Percentiles rank a stretch among this genome's conserved stretches.
Evolutionary conservation across 129 eudicot genomes (phyloP).

Genomic region (Tagetes patula): DNA sequence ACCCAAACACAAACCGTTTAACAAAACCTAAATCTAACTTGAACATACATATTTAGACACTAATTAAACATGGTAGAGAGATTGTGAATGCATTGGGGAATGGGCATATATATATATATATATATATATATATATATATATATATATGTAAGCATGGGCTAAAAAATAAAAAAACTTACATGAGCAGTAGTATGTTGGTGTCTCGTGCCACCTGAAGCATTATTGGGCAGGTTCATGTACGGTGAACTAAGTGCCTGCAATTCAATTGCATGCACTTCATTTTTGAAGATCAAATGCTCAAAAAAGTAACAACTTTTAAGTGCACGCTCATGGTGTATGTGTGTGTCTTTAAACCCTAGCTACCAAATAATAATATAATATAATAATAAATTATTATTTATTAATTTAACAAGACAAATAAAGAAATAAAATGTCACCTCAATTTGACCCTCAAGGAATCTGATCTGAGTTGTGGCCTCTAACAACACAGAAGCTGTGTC

Average conservation of each 20-base stretch:
- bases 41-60: neutral
- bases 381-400: neutral
- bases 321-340: constrained; percentile 36
- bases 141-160: constrained; percentile 22
- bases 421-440: constrained; percentile 51
- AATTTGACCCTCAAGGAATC: constrained; percentile 93
- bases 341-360: constrained; percentile 23
- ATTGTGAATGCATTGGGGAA: constrained; percentile 38
- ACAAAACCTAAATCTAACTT: neutral
- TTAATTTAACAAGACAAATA: neutral
- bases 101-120: constrained; percentile 25
- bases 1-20: too few species aligned
- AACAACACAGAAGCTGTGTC: constrained; percentile 96
- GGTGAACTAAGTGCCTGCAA: constrained; percentile 82
- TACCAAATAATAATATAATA: neutral
- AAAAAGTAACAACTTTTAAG: constrained; percentile 42
- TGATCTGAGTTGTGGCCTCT: constrained; percentile 85
- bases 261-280: neutral
- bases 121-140: too few species aligned
- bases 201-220: constrained; percentile 52
- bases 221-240: constrained; percentile 57
- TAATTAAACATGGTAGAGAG: neutral
- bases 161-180: constrained; percentile 42
- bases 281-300: constrained; percentile 19
- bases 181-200: constrained; percentile 59